Percentiles rank a stretch among this genome's conserved stretches.
These are phyloP conservation scores for Pterulicium gracile DNA, from an alignment of 1,284 basidiomycete species.

Conservation along the genomic window DNA sequence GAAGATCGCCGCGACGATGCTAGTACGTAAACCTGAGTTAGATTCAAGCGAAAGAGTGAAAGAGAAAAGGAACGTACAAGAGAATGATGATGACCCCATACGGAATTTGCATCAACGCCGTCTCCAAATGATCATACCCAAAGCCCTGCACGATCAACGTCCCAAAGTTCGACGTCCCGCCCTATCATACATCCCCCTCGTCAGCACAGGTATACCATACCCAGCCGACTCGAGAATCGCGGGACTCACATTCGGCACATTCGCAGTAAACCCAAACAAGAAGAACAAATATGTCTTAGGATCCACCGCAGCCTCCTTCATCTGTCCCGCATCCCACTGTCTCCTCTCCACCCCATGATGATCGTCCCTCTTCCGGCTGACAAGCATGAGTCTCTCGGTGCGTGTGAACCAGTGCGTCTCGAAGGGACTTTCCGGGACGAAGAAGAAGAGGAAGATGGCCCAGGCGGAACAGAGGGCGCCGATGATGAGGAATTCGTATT, in stretches of 20 bases:
- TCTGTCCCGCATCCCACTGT: slow-evolving; percentile 10
- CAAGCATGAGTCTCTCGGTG: slow-evolving; percentile 21
- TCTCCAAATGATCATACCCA: slow-evolving; percentile 27
- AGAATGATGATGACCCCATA: slow-evolving; percentile 18
- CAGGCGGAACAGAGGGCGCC: slow-evolving; percentile 18
- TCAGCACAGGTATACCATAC: neutral
- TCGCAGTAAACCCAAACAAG: slow-evolving; percentile 18
- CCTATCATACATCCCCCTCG: slow-evolving; percentile 8
- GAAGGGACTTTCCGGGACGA: slow-evolving; percentile 24
- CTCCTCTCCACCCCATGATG: slow-evolving; percentile 18
- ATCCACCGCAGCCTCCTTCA: slow-evolving; percentile 17
- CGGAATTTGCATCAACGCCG: slow-evolving; percentile 28
- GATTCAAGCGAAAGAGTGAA: no score
- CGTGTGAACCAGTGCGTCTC: slow-evolving; percentile 23
- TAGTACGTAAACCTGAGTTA: slow-evolving; percentile 1
- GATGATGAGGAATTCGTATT: slow-evolving; percentile 24
- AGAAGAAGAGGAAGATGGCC: slow-evolving; percentile 17
- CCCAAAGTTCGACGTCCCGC: slow-evolving; percentile 19
- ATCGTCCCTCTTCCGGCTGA: slow-evolving; percentile 21
- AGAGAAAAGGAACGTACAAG: slow-evolving; percentile 9
- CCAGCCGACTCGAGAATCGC: neutral
- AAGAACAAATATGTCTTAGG: slow-evolving; percentile 21
- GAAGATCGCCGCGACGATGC: slow-evolving; percentile 14
- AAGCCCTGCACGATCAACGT: slow-evolving; percentile 28
- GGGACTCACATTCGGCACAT: slow-evolving; percentile 15